phyloP scores from a whole-genome alignment of 805 yeast genomes.

The Metschnikowia lochheadii region DNA sequence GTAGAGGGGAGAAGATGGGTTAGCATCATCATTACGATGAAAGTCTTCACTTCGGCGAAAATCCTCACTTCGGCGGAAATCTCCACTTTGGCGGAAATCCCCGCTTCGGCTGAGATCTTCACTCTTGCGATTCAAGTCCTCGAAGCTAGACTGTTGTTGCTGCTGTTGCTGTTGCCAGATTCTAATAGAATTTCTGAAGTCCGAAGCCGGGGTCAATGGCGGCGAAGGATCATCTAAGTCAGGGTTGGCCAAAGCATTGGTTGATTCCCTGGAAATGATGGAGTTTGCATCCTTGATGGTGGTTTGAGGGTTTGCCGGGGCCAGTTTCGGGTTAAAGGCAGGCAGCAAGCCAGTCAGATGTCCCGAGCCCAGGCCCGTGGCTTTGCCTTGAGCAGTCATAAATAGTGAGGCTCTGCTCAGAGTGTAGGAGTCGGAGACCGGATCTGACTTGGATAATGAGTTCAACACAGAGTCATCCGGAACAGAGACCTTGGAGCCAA shows the following conservation, averaged over 20 bases:
- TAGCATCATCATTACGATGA: background rate
- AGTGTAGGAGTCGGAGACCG: background rate
- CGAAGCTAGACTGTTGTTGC: slow-evolving; percentile 5
- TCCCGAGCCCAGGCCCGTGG: background rate
- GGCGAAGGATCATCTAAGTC: slow-evolving; percentile 7
- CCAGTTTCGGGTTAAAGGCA: slow-evolving; percentile 35
- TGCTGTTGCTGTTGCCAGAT: slow-evolving; percentile 20
- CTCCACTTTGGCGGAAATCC: background rate
- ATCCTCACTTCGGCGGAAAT: background rate
- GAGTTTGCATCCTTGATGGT: slow-evolving; percentile 49
- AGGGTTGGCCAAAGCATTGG: slow-evolving; percentile 10
- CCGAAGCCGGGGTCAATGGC: slow-evolving; percentile 13
- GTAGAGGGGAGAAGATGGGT: background rate
- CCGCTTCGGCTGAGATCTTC: slow-evolving; percentile 1
- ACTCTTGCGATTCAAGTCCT: background rate
- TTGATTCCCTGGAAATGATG: slow-evolving; percentile 21
- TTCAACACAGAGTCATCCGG: slow-evolving; percentile 1
- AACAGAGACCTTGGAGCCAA: background rate
- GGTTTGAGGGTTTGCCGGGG: slow-evolving; percentile 51
- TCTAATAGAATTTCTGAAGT: slow-evolving; percentile 13
- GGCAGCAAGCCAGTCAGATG: slow-evolving; percentile 22
- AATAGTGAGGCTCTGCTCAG: background rate
- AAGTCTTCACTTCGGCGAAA: background rate
- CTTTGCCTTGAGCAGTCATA: background rate
- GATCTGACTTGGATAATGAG: background rate